Base-by-base conservation (phyloP, 1,139 yeast species). In the Pichia sp. region DNA sequence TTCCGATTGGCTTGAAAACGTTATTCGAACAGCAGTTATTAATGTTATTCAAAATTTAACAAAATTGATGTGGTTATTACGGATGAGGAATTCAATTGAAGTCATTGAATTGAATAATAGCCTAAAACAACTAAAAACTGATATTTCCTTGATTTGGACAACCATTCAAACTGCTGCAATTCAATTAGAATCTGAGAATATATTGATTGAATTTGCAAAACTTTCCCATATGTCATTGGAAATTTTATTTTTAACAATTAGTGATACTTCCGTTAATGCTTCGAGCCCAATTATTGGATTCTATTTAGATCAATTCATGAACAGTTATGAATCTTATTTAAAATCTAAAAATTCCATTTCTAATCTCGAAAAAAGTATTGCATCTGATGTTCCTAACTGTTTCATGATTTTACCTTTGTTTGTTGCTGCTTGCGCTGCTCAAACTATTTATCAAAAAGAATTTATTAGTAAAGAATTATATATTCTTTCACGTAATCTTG, bases 11-110 rank as follows among this genome's bases (percentile, higher is more conserved):
- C 54, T 65, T 56, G 59, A 59, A 35, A 60, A 64, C 37, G 69
- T 70, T 1, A 55, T 66, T 1, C 47, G 59, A 31, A 69, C 69
- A 2, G 62, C 68, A 8, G 53, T 64, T 3, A 48, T 61, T 11
- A 62, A 59, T 23, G 59, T 65, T 31, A 65, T 61, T 49, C 74
- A 69, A 43, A 53, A 65, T 9, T 53, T 62, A 10, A 64, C 70
- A 18, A 70, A 71, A 45, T 55, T 67, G 3, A 56, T 67, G 0
- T 70, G 69, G 63, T 44, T 70, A 26, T 45, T 65, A 16, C 51
- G 70, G 30, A 40, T 52, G 42, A 27, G 13, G 19, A 29, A 35
- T 20, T 27, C 44, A 11, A 30, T 44, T 15, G 47, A 39, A n/a
- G 14, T 15, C 2, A 26, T 26, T 10, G 30, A 43, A 18, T 33